Evolutionary conservation across 257 asterid genomes (phyloP).

Genomic region (Gentiana dahurica): DNA sequence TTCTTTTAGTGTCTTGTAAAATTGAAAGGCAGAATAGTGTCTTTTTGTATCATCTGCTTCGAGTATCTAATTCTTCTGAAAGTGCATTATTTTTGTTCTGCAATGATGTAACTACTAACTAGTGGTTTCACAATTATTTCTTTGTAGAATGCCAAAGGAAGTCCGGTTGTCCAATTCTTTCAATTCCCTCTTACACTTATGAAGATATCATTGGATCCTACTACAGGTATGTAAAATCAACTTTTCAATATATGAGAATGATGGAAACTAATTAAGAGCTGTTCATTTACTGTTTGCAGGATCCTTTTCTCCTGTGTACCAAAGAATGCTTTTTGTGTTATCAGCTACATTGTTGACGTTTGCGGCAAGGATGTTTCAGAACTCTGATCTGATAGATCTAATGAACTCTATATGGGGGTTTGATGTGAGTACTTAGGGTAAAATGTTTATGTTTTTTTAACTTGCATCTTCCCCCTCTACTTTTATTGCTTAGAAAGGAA

Average conservation of each 20-base stretch:
- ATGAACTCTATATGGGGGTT: conserved; percentile 36
- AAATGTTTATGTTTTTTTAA: too few species aligned
- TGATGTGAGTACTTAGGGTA: conserved; percentile 46
- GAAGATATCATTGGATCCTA: conserved; percentile 58
- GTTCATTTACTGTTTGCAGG: conserved; percentile 33
- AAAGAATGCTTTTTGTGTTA: conserved; percentile 63
- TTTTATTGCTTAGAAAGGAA: background rate
- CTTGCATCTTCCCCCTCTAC: background rate
- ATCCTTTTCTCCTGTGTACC: conserved; percentile 49
- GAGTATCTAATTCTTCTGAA: background rate
- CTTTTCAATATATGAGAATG: background rate
- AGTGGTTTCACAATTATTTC: background rate
- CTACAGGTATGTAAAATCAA: conserved; percentile 29
- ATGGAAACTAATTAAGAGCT: background rate
- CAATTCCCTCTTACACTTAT: conserved; percentile 75
- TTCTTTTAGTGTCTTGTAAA: background rate
- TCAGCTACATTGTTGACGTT: conserved; percentile 71
- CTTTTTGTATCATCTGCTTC: background rate
- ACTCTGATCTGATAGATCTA: conserved; percentile 43
- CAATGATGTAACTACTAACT: background rate
- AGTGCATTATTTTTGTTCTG: background rate
- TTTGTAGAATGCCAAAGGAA: conserved; percentile 51
- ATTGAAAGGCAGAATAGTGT: background rate
- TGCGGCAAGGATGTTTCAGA: conserved; percentile 61
- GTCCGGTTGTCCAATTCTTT: conserved; percentile 51